Evolutionary conservation across 148 eudicot species (phyloP), one percentile per base, ranked within the genome.

Genomic region (Arbutus unedo): DNA sequence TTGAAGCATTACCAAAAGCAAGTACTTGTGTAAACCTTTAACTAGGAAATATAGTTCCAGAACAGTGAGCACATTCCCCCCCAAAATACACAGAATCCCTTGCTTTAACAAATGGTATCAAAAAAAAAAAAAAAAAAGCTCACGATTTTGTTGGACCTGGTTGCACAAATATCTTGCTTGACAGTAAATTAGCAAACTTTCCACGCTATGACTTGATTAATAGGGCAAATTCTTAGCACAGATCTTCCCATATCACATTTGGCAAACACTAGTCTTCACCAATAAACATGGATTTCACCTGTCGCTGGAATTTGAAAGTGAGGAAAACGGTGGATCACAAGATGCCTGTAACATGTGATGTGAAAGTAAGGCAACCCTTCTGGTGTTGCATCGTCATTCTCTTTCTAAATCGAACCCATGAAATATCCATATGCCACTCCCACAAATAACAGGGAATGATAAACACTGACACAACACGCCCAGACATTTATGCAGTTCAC

Each of bases 1-100:
- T 44, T 68, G n/a, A 82, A 68, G 53, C 72, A 47, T 79, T 16
- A 73, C 78, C 54, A 53, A 21, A 54, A 25, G 15, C 44, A 68
- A 81, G 3, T 48, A 56, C 4, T 31, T 76, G 16, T 23, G 45
- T 6, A 51, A 50, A 76, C 7, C 4, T 76, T 44, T 13, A 51
- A 25, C n/a, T 50, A 25, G 25, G 79, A 25, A 51, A 54, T 10
- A 51, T 5, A 47, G 79, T 23, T 3, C 2, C 25, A 19, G 38
- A 60, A 64, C 38, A 25, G 16, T 59, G 38, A 60, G 41, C 15
- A 55, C 38, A 55, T 25, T 76, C 11, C 18, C 77, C 77, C 38
- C 6, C 38, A 31, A 31, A 76, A 53, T 8, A 55, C 9, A 43
- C 18, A 31, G 38, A 31, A 31, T 31, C 38, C 38, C 38, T 31